Evolutionary conservation across 306 rosid genomes (phyloP).

Genomic region (Chamaecrista fasciculata): DNA sequence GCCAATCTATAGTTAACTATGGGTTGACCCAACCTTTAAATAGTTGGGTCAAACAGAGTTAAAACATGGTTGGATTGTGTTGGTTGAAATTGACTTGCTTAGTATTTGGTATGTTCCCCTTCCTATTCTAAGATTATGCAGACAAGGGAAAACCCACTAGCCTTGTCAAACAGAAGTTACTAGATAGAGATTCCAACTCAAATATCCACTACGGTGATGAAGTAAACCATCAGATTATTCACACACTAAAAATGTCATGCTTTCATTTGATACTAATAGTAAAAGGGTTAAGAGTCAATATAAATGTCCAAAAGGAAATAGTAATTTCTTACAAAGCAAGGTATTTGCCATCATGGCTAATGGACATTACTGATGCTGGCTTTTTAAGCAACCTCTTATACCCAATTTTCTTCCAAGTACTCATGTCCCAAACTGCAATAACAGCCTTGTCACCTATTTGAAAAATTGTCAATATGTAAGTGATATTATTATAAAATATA

Average conservation of each 20-base stretch:
- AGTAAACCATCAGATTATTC: background rate
- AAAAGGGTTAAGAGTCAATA: constrained; percentile 4
- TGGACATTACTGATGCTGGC: constrained; percentile 76
- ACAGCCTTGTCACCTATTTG: constrained; percentile 59
- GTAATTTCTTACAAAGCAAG: constrained; percentile 75
- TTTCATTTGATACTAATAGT: background rate
- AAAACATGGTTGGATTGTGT: no score
- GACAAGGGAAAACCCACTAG: background rate
- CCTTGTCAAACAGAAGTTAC: background rate
- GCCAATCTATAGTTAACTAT: no score
- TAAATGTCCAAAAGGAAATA: background rate
- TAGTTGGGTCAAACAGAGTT: no score
- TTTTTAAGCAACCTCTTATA: constrained; percentile 77
- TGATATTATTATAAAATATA: no score
- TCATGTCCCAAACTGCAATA: constrained; percentile 78
- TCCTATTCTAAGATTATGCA: background rate
- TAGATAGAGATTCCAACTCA: constrained; percentile 5
- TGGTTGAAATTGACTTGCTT: no score
- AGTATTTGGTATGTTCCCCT: background rate
- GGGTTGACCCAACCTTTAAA: no score
- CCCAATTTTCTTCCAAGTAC: constrained; percentile 87
- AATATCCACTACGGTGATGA: background rate
- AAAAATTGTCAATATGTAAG: no score
- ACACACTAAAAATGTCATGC: constrained; percentile 8
- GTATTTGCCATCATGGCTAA: constrained; percentile 92